Evolutionary conservation across 129 eudicot genomes (phyloP), one percentile per base, ranked within the genome.

Genomic region (Solidago caesia): DNA sequence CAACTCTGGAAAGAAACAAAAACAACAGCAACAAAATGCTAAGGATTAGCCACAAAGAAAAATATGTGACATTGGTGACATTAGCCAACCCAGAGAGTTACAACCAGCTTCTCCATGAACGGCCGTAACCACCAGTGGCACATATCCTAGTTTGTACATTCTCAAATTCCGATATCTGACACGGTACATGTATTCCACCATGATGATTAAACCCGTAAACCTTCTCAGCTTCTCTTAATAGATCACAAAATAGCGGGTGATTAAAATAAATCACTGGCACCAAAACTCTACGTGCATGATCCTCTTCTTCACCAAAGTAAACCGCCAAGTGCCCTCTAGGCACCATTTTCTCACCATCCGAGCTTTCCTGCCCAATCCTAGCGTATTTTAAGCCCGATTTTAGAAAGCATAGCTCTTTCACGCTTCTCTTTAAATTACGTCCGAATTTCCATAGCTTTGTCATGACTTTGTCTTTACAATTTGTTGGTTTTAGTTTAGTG

Each of bases 261-360:
- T 90, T 90, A 8, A 90, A 80, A 62, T 86, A 86, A 7, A 94
- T 71, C 62, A 94, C 89, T 10, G 97, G 98, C 77, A 94, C 96
- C 74, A 94, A 64, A 42, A 88, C 91, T 47, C 97, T 83, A 48
- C 67, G 77, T 13, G 86, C 69, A 65, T 86, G 88, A 16, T 78
- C 91, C 7, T 88, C 87, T 68, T 83, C 27, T 44, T 94, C 92
- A 4, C 91, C 97, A 44, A 94, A 87, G 60, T 94, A 90, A 42
- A 94, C 90, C 5, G 96, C 96, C 78, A 94, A 74, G 27, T 94
- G 93, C 26, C 98, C 98, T 72, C 83, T 88, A 7, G 96, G 97
- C 13, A 86, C 85, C 62, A 57, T 73, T 26, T 72, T 42, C 8
- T 66, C 53, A 9, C 57, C 75, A 13, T 27, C 67, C 7, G 29